phyloP scores from a whole-genome alignment of 2,329 filamentous ascomycete species.

The Sarocladium oryzae region DNA sequence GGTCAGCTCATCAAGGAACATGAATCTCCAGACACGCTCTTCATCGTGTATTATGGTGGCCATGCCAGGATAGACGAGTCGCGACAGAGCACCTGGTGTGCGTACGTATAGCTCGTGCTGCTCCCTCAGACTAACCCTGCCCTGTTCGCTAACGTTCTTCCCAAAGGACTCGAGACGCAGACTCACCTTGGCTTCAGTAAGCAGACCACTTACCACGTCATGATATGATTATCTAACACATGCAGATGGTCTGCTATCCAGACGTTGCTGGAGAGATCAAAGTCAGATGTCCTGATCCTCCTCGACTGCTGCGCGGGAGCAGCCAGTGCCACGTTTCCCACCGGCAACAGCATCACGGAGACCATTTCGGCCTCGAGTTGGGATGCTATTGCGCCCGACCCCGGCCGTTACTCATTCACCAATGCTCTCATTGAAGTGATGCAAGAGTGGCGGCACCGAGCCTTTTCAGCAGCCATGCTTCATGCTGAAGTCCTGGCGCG shows the following conservation, averaged over 20 bases:
- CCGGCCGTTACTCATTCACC: constrained; percentile 53
- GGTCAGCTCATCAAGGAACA: constrained; percentile 51
- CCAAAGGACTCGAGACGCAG: constrained; percentile 41
- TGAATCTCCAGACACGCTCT: constrained; percentile 48
- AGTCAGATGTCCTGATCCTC: constrained; percentile 51
- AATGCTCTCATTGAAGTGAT: constrained; percentile 53
- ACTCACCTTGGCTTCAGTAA: constrained; percentile 50
- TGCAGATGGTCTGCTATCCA: constrained; percentile 53
- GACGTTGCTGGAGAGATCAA: constrained; percentile 49
- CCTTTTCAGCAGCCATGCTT: constrained; percentile 54
- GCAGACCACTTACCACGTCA: constrained; percentile 15
- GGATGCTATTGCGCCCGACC: constrained; percentile 55
- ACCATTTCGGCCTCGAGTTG: constrained; percentile 57
- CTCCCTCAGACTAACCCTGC: too few species aligned
- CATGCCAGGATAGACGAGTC: constrained; percentile 55
- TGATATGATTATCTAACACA: neutral
- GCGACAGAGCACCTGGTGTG: constrained; percentile 54
- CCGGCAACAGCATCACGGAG: constrained; percentile 52
- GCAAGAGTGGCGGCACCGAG: constrained; percentile 47
- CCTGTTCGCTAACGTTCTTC: too few species aligned
- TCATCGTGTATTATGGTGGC: constrained; percentile 53
- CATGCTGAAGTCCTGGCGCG: constrained; percentile 55
- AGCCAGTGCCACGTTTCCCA: constrained; percentile 53
- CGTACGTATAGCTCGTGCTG: constrained; percentile 43
- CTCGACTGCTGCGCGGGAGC: constrained; percentile 55